Evolutionary conservation across 306 rosid species (phyloP).

Genomic region (Alnus rubra): DNA sequence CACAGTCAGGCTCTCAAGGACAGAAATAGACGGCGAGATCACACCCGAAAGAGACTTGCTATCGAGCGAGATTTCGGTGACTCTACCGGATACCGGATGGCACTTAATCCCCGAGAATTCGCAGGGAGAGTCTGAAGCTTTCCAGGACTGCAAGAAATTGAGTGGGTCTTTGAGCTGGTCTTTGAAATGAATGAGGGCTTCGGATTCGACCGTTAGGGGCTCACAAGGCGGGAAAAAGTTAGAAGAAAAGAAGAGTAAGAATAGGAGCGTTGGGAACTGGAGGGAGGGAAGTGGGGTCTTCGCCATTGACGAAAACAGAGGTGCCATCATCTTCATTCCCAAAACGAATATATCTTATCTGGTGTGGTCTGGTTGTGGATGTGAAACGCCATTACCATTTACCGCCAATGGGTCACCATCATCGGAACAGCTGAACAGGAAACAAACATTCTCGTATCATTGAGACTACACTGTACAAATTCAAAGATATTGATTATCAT

Average conservation of each 20-base stretch:
- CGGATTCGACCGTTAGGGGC: slow-evolving; percentile 45
- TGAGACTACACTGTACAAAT: not conserved
- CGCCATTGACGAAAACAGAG: slow-evolving; percentile 45
- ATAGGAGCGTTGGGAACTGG: slow-evolving; percentile 23
- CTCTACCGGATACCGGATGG: slow-evolving; percentile 48
- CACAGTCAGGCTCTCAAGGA: slow-evolving; percentile 49
- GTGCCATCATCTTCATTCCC: slow-evolving; percentile 1
- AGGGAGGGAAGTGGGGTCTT: slow-evolving; percentile 24
- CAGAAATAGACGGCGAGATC: slow-evolving; percentile 58
- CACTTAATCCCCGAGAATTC: slow-evolving; percentile 66
- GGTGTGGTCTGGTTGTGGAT: slow-evolving; percentile 5
- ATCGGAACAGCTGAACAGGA: slow-evolving; percentile 35
- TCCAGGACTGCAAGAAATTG: slow-evolving; percentile 64
- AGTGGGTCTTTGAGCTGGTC: slow-evolving; percentile 65
- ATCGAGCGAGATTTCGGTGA: slow-evolving; percentile 56
- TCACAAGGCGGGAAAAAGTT: slow-evolving; percentile 52
- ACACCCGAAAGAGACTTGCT: slow-evolving; percentile 68
- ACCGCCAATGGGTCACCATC: slow-evolving; percentile 41
- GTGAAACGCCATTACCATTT: slow-evolving; percentile 32
- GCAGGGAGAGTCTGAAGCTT: slow-evolving; percentile 56
- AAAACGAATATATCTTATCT: not conserved
- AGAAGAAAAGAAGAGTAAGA: slow-evolving; percentile 13
- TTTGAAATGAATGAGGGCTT: slow-evolving; percentile 69
- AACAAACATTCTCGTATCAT: slow-evolving; percentile 33
- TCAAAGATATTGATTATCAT: not conserved